Percentiles rank a stretch among this genome's conserved stretches.
Evolutionary conservation across 805 yeast species (phyloP).

Genomic region (Groenewaldozyma tartarivorans): DNA sequence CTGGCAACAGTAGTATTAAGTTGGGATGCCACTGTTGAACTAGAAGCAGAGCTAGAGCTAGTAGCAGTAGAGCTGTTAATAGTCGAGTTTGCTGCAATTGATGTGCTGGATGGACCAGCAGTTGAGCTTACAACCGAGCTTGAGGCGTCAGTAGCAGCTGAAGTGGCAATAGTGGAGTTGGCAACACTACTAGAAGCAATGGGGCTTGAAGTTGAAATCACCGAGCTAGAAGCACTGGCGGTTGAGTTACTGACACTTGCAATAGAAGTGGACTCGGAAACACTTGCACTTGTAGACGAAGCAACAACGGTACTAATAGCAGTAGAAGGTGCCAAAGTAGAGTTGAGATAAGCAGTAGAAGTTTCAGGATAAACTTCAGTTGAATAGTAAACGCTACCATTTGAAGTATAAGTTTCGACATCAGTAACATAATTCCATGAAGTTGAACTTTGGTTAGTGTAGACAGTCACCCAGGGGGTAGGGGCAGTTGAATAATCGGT

Average conservation of each 20-base stretch:
- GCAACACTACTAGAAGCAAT: background rate
- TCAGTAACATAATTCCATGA: slow-evolving; percentile 3
- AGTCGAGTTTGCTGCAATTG: slow-evolving; percentile 2
- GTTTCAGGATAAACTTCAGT: background rate
- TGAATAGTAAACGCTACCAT: slow-evolving; percentile 6
- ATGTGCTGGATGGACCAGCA: background rate
- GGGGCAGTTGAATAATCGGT: slow-evolving; percentile 7
- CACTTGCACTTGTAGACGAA: slow-evolving; percentile 3
- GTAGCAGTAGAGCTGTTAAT: slow-evolving; percentile 5
- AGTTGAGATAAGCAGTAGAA: slow-evolving; percentile 2
- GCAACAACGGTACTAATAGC: background rate
- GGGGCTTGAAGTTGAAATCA: slow-evolving; percentile 1
- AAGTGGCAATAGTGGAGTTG: background rate
- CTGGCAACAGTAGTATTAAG: background rate
- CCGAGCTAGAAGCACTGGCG: slow-evolving; percentile 2
- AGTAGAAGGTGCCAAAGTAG: slow-evolving; percentile 1
- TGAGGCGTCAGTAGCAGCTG: slow-evolving; percentile 3
- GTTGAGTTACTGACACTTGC: slow-evolving; percentile 4
- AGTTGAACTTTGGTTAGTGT: slow-evolving; percentile 10
- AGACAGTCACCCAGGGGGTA: slow-evolving; percentile 7
- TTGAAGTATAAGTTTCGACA: slow-evolving; percentile 9
- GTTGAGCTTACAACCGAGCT: slow-evolving; percentile 3
- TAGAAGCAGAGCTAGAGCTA: slow-evolving; percentile 3
- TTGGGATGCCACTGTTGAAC: slow-evolving; percentile 1
- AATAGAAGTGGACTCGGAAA: slow-evolving; percentile 1